Base-by-base conservation (phyloP, 2,329 filamentous ascomycete genomes). In the Alternaria arbusti region DNA sequence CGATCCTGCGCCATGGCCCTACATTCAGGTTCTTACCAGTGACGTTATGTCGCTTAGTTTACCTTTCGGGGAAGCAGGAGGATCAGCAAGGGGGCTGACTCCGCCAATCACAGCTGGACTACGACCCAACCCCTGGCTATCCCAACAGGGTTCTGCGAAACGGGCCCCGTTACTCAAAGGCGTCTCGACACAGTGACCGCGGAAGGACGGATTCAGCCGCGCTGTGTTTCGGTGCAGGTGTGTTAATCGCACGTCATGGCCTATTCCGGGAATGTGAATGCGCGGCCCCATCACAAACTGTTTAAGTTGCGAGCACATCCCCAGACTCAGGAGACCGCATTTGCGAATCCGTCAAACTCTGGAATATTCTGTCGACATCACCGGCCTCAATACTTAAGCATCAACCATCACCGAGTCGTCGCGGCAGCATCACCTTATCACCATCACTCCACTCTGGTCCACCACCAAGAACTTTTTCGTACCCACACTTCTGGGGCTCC, bases 31-130 rank as follows among this genome's bases (percentile, higher is more conserved):
- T 59, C 50, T 59, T 61, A 36, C 64, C 61, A n/a, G 70, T 78
- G 75, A 78, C 75, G 75, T 72, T 70, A 61, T 72, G 56, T 64
- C 51, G 55, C 69, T 75, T 72, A 66, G 68, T 65, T 54, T 47
- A 55, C 65, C 63, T 45, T 59, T 54, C 61, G 49, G 23, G 25
- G 57, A 40, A 26, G 56, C 43, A 57, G 57, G 63, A 64, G 44
- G 64, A 75, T 72, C 68, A 54, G 61, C 66, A 61, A 70, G 54
- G 65, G 59, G 58, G 52, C 20, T 17, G 47, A 36, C 13, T 40
- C 50, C 8, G 25, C 74, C 74, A 76, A 76, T 76, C 65, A 74
- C 36, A 67, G 22, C 57, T 8, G 20, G 12, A 7, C 30, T 36
- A 30, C 11, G 4, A 15, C 20, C 13, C 13, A 20, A 26, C 56